Base-by-base conservation (phyloP, 2,329 filamentous ascomycete species). In the Cladophialophora exuberans region DNA sequence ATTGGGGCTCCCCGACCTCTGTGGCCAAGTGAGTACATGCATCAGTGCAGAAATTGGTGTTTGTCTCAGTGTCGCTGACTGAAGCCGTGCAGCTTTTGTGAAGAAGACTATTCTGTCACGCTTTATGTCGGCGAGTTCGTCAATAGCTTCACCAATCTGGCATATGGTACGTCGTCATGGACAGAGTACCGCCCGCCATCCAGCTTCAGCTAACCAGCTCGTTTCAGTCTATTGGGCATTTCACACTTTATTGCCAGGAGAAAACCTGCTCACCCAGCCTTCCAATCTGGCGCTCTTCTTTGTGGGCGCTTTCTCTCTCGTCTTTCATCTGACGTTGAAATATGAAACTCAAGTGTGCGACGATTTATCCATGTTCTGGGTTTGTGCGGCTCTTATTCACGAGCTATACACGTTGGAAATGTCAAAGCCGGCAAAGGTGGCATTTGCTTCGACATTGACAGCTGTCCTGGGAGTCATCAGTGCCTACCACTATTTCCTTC, bases 141-240 rank as follows among this genome's bases (percentile, higher is more conserved):
- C 53, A 69, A 68, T 50, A 67, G 57, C n/a, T 56, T 69, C 23
- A 64, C 64, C 4, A 68, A 68, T 39, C 33, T 68, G 1, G 56
- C 58, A 46, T 69, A 69, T 31, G 59, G 59, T 62, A 15, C 17
- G 55, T 35, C 2, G 6, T n/a, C 18, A 7, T 3, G n/a, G 22
- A 30, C n/a, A 28, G 23, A 35, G 13, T 1, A 13, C n/a, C 33
- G 31, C 22, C 3, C 13, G 9, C 6, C 33, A 13, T n/a, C 15
- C 15, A 22, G n/a, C 33, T 30, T 30, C 26, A 31, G 28, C 44
- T 47, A 18, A 47, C 22, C n/a, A 5, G 6, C 13, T 18, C n/a
- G 3, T 41, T 51, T 15, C 36, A 62, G 59, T 62, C 7, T 62
- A 62, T 51, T 62, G 57, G 52, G 44, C 59, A 13, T 50, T 61